phyloP scores from a whole-genome alignment of 176 grass and related monocot species.

The Oryza glaberrima region DNA sequence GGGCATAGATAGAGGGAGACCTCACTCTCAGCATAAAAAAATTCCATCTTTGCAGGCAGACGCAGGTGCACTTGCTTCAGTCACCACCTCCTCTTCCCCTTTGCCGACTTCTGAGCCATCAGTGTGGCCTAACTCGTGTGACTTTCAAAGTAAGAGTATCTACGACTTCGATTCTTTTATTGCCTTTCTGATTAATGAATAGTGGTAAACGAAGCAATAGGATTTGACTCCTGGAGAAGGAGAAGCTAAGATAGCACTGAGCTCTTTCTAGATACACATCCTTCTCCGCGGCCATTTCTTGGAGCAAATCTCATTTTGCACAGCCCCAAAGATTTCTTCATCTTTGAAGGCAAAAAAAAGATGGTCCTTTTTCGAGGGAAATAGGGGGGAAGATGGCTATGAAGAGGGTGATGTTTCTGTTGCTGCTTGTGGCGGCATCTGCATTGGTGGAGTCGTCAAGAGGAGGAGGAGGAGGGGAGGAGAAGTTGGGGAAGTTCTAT shows the following conservation, averaged over 20 bases:
- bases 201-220: conserved; percentile 12
- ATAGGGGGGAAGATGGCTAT: conserved; percentile 26
- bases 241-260: not conserved
- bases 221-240: conserved; percentile 30
- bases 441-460: conserved; percentile 14
- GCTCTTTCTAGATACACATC: not conserved
- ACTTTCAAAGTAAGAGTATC: conserved; percentile 33
- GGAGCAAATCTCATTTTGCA: conserved; percentile 24
- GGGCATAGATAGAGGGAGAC: not conserved
- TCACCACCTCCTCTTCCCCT: conserved; percentile 34
- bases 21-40: conserved; percentile 19
- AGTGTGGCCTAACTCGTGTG: conserved; percentile 22
- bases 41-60: conserved; percentile 3
- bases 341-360: not conserved
- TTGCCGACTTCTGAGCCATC: not conserved
- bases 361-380: conserved; percentile 9
- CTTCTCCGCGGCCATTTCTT: not conserved
- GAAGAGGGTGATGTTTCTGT: conserved; percentile 20
- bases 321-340: conserved; percentile 13
- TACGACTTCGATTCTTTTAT: conserved; percentile 15
- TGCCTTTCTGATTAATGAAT: not conserved
- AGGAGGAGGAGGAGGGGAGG: not conserved
- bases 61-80: conserved; percentile 26
- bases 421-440: conserved; percentile 19
- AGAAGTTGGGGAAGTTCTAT: conserved; percentile 7